These are phyloP conservation scores for Quercus berberidifolia DNA, from an alignment of 306 rosid species.

Conservation along the genomic window DNA sequence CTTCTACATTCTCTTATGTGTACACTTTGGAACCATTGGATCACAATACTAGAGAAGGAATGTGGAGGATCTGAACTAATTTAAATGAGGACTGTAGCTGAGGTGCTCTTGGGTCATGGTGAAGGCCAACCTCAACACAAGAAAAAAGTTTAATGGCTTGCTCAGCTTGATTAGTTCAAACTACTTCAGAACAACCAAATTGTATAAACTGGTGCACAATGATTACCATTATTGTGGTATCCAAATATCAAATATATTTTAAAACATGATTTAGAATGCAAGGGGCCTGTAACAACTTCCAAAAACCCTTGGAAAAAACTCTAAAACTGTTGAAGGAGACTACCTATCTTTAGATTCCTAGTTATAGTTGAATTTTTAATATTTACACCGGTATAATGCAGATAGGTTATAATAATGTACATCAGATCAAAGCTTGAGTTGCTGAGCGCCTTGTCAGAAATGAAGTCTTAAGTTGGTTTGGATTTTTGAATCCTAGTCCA, in stretches of 20 bases:
- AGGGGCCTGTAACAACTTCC: not conserved
- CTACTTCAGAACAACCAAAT: not conserved
- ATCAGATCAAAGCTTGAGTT: not conserved
- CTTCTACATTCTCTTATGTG: not conserved
- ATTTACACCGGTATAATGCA: not conserved
- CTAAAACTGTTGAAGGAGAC: not conserved
- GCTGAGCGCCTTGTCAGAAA: not conserved
- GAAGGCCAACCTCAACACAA: not conserved
- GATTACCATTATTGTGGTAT: not conserved
- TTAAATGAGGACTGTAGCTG: not conserved
- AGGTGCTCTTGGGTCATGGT: not conserved
- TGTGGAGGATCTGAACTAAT: not conserved
- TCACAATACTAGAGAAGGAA: not conserved
- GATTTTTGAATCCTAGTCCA: not conserved
- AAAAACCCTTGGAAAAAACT: not conserved
- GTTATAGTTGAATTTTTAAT: not conserved
- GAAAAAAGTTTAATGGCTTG: not conserved
- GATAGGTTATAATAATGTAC: not conserved
- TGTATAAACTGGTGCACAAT: not conserved
- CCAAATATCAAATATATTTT: not conserved
- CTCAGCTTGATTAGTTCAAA: not conserved
- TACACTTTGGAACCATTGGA: not conserved
- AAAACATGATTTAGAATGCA: not conserved
- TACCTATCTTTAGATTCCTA: too few species aligned
- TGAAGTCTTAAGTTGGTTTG: not conserved